Base-by-base conservation (phyloP, 495 filamentous ascomycete genomes). In the Aspergillus conjunctus region DNA sequence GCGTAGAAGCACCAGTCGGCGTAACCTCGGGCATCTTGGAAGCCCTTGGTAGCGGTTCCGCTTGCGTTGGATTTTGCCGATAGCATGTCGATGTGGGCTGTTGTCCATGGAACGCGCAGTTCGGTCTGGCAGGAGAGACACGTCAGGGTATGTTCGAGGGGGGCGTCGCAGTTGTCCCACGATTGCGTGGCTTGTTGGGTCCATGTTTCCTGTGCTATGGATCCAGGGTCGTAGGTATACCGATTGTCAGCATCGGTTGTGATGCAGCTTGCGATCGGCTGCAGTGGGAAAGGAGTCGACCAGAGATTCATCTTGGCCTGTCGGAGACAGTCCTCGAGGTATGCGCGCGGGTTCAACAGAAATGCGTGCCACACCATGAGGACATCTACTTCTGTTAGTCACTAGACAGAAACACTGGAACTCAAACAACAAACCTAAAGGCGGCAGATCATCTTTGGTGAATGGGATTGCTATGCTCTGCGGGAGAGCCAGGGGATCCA, bases 351-450 rank as follows among this genome's bases (percentile, higher is more conserved):
- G 61, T 93, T 94, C 6, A 96, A 81, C 84, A 91, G 86, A 66
- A 91, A 90, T 4, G 89, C 77, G 71, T 96, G 91, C 90, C 89
- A 92, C 0, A 95, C 90, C 90, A 96, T 91, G 45, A 96, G 71
- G 8, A 43, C 34, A 41, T 17, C 7, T 39, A 32, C 10, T 15
- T 14, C 8, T 39, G 37, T 51, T 10, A 43, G 39, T 17, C 12
- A 9, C 6, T 49, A 49, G n/a, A 6, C 10, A 49, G 1, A 18
- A 3, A 0, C 10, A 49, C 15, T 0, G n/a, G 20, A 22, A 18
- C 11, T 18, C 7, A 3, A 21, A n/a, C 4, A 11, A 64, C 71
- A 66, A 39, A 69, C 68, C 72, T 17, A 73, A 31, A 0, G 70
- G 70, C 18, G 70, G 71, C 37, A 73, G 17, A 30, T 58, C 68